These are phyloP conservation scores for Arthrobotrys entomopaga DNA, from an alignment of 2,329 filamentous ascomycete species.

Conservation along the genomic window DNA sequence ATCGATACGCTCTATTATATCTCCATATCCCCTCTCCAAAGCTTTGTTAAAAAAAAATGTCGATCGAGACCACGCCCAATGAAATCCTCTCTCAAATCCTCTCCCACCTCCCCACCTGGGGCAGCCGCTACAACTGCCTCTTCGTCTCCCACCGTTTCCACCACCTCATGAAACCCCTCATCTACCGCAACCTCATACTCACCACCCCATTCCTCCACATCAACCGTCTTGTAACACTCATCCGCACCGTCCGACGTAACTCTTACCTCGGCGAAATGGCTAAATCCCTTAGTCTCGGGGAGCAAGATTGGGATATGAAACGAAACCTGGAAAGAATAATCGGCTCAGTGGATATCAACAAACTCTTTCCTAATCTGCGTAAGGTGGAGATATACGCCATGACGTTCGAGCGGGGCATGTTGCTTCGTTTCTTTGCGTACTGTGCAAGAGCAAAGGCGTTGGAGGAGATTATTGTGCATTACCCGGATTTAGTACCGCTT, in stretches of 20 bases:
- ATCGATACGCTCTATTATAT: no score
- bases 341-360: conserved; percentile 35
- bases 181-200: conserved; percentile 38
- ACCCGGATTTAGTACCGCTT: conserved; percentile 45
- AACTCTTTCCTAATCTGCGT: conserved; percentile 22
- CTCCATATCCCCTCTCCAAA: no score
- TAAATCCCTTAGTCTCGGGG: conserved; percentile 20
- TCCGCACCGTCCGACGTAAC: conserved; percentile 31
- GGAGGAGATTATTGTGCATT: conserved; percentile 37
- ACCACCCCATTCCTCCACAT: conserved; percentile 31
- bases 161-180: conserved; percentile 20
- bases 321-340: conserved; percentile 34
- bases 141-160: conserved; percentile 40
- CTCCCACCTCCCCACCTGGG: conserved; percentile 29
- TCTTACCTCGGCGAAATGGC: conserved; percentile 6
- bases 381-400: conserved; percentile 43
- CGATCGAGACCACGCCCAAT: conserved; percentile 4
- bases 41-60: no score
- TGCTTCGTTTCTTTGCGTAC: conserved; percentile 38
- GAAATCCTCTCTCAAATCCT: conserved; percentile 37
- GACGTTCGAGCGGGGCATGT: conserved; percentile 39
- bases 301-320: conserved; percentile 30
- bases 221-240: conserved; percentile 39
- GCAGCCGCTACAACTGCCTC: conserved; percentile 46
- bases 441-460: conserved; percentile 21